Conservation (phyloP, 1,284 basidiomycete species). For the Leccinum subrobustum region DNA sequence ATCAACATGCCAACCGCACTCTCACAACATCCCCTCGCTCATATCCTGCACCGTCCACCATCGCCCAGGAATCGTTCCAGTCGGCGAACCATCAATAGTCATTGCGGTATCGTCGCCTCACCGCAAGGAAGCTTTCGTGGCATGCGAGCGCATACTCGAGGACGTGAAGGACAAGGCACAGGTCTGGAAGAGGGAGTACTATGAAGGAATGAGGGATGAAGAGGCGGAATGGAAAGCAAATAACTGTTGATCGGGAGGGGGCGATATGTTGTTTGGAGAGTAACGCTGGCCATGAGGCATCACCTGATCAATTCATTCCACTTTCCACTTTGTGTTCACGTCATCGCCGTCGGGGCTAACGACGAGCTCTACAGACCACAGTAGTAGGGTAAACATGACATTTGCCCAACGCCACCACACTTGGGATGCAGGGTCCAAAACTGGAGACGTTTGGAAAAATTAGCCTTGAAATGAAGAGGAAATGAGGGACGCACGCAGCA, state of each 20-base stretch:
- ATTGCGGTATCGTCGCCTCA: conserved; percentile 87
- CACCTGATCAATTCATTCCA: conserved; percentile 49
- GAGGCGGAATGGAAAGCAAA: conserved; percentile 78
- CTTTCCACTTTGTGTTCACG: conserved; percentile 72
- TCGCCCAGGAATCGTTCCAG: conserved; percentile 75
- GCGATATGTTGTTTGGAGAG: conserved; percentile 9
- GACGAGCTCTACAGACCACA: conserved; percentile 79
- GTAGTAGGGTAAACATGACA: conserved; percentile 77
- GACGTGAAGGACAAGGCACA: conserved; percentile 80
- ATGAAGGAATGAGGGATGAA: conserved; percentile 61
- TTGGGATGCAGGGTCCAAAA: conserved; percentile 80
- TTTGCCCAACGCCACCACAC: conserved; percentile 90
- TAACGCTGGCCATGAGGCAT: conserved; percentile 10
- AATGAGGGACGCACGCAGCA: conserved; percentile 56
- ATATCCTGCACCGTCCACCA: conserved; percentile 69
- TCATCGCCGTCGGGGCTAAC: conserved; percentile 77
- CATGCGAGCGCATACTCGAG: conserved; percentile 82
- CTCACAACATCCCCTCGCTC: conserved; percentile 34
- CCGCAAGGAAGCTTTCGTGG: conserved; percentile 76
- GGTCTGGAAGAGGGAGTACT: conserved; percentile 90
- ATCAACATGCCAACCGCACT: conserved; percentile 43
- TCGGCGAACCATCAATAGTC: conserved; percentile 80
- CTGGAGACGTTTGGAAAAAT: conserved; percentile 36
- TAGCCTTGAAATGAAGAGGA: not conserved
- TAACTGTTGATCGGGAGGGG: conserved; percentile 18